Base-by-base conservation (phyloP, 495 filamentous ascomycete genomes). In the Hyphodiscus hymeniophilus region DNA sequence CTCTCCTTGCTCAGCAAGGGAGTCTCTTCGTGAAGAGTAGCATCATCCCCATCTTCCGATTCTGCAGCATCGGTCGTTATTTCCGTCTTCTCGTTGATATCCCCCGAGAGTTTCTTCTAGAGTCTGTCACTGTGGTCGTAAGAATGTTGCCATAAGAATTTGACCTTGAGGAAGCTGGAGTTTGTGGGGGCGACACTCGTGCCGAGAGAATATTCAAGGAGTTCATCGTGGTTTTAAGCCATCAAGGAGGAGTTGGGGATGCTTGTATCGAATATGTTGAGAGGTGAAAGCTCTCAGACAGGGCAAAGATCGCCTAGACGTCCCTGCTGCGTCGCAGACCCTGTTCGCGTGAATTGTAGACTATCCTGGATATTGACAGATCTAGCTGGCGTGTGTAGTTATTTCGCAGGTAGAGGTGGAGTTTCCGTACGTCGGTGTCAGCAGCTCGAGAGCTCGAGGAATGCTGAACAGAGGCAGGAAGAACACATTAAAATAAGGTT, bases 141-240 rank as follows among this genome's bases (percentile, higher is more conserved):
- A 71, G 61, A 32, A 75, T 65, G 26, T 81, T 74, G 50, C 72
- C 74, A 50, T 83, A 71, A 12, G 81, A 85, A 56, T 78, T 83
- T 45, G 80, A 79, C 66, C 82, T 73, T 47, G 79, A 74, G 43
- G 80, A 79, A 32, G 64, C 61, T 12, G 73, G 71, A 58, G 72
- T 78, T 52, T 73, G 62, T 38, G 74, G 61, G 50, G 74, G 75
- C 54, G 75, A 77, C 48, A 92, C 87, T 70, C 85, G 82, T 63
- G 86, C 78, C 55, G 88, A 94, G 64, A 98, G 75, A 65, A 95
- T 85, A 67, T 94, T 95, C 72, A 97, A 70, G 60, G 91, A 94
- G 83, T 97, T 96, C 91, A 98, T 98, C 71, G 82, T 89, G 70
- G 26, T 48, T 45, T 34, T 28, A n/a, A 54, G 55, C 55, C 55